A percentile compares a stretch with the other conserved stretches of the same genome.
phyloP scores from a whole-genome alignment of 73 alveolate genomes.

The Stentor roeselii region DNA sequence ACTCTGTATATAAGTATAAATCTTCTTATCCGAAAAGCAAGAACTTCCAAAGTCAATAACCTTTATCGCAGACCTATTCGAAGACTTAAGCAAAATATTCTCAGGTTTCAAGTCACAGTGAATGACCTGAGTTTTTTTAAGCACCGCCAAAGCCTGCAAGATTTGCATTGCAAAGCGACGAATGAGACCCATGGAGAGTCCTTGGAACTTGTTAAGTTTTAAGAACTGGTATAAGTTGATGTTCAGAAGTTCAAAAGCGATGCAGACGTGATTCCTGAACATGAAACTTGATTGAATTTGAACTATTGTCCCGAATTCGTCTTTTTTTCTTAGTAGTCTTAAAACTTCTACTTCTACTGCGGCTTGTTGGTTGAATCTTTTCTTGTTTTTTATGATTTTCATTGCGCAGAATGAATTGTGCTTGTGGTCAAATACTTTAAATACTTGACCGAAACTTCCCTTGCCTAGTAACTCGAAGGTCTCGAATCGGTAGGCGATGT shows the following conservation, averaged over 20 bases:
- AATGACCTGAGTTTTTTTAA: constrained; percentile 50
- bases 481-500: constrained; percentile 88
- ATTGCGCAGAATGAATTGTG: constrained; percentile 70
- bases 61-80: constrained; percentile 59
- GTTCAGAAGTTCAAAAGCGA: constrained; percentile 59
- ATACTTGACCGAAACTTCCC: constrained; percentile 95
- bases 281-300: constrained; percentile 42
- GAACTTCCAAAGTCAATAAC: constrained; percentile 76
- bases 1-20: no score
- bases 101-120: constrained; percentile 88
- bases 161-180: constrained; percentile 61
- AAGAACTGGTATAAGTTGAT: constrained; percentile 66
- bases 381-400: constrained; percentile 82
- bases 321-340: constrained; percentile 46
- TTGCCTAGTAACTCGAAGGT: constrained; percentile 72
- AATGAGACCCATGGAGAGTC: constrained; percentile 62
- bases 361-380: constrained; percentile 86
- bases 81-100: constrained; percentile 53
- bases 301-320: constrained; percentile 41
- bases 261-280: constrained; percentile 59
- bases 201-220: constrained; percentile 55
- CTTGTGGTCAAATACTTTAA: constrained; percentile 85
- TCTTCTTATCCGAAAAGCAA: constrained; percentile 57
- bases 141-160: constrained; percentile 46
- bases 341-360: constrained; percentile 79